These are phyloP conservation scores for Scenedesmus sp. DNA, from an alignment of 163 green algal genomes.

Conservation along the genomic window DNA sequence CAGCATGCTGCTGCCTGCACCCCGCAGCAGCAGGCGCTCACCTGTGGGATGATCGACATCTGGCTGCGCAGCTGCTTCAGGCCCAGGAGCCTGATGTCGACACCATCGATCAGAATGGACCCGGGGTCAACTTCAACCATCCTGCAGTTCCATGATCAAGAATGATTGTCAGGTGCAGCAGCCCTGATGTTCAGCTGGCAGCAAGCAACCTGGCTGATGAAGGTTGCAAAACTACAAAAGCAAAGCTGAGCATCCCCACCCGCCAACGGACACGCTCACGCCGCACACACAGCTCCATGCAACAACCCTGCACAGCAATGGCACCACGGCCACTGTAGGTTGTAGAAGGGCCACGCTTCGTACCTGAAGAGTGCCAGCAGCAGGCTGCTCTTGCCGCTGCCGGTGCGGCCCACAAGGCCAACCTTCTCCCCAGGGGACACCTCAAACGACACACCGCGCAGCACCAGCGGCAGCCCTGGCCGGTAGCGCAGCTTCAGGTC, in stretches of 20 bases:
- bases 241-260: not conserved
- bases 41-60: slow-evolving; percentile 80
- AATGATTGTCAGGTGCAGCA: not conserved
- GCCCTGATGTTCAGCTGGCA: too few species aligned
- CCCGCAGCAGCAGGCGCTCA: not conserved
- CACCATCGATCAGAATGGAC: slow-evolving; percentile 77
- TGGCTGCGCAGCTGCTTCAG: slow-evolving; percentile 72
- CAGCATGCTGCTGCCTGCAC: not conserved
- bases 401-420: slow-evolving; percentile 82
- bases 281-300: too few species aligned
- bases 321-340: too few species aligned
- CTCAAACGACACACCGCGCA: slow-evolving; percentile 65
- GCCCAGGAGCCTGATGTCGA: slow-evolving; percentile 75
- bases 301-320: too few species aligned
- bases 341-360: too few species aligned
- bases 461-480: slow-evolving; percentile 75
- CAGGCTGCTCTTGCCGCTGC: slow-evolving; percentile 83
- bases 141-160: slow-evolving; percentile 29
- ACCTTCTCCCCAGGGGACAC: slow-evolving; percentile 63
- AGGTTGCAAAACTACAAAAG: too few species aligned
- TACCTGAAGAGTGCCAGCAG: slow-evolving; percentile 81
- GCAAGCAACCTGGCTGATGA: too few species aligned
- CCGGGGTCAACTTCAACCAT: slow-evolving; percentile 80
- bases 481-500: slow-evolving; percentile 79
- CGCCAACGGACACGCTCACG: too few species aligned